phyloP scores from a whole-genome alignment of 441 rosid genomes.

The Eruca vesicaria region DNA sequence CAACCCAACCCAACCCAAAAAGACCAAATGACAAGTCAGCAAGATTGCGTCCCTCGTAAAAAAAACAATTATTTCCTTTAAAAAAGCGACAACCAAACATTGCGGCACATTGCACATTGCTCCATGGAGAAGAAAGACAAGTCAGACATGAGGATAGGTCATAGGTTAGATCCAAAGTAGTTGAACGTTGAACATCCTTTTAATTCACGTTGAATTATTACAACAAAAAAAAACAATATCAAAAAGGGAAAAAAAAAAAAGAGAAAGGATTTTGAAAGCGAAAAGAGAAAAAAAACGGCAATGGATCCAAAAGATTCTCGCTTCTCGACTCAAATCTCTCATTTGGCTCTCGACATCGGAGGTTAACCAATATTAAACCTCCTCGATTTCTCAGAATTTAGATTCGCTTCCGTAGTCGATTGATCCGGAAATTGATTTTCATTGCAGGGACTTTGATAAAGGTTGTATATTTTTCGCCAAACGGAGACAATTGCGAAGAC shows the following conservation, averaged over 20 bases:
- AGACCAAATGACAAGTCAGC: conserved; percentile 26
- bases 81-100: background rate
- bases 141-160: conserved; percentile 18
- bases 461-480: conserved; percentile 67
- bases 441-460: conserved; percentile 74
- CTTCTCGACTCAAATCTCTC: conserved; percentile 52
- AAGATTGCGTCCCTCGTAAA: conserved; percentile 1
- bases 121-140: conserved; percentile 17
- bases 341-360: conserved; percentile 91
- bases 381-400: background rate
- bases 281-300: background rate
- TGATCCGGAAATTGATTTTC: background rate
- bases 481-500: conserved; percentile 35
- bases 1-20: background rate
- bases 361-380: conserved; percentile 33
- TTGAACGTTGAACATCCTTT: conserved; percentile 20
- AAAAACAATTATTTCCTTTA: background rate
- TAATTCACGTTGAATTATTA: conserved; percentile 4
- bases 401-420: background rate
- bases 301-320: conserved; percentile 28
- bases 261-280: background rate
- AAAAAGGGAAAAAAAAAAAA: background rate
- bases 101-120: background rate
- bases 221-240: background rate
- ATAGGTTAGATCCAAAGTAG: conserved; percentile 31